Conservation (phyloP, 2,329 filamentous ascomycete species). For the Monilinia polystroma region DNA sequence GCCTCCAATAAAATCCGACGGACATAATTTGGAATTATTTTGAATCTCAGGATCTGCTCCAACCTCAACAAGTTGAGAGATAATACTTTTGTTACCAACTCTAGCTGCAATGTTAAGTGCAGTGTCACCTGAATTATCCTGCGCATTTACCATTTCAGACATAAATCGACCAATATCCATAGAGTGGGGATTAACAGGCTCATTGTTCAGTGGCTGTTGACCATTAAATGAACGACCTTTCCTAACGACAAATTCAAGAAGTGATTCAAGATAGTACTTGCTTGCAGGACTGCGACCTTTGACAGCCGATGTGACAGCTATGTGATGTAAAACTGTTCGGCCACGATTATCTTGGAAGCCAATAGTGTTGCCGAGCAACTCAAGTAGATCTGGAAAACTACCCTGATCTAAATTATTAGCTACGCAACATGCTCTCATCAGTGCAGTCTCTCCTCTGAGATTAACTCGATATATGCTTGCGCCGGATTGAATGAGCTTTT, state of each 20-base stretch:
- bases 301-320: conserved; percentile 91
- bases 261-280: conserved; percentile 91
- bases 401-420: conserved; percentile 92
- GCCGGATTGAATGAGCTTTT: conserved; percentile 77
- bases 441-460: conserved; percentile 81
- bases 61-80: conserved; percentile 93
- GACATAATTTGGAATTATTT: conserved; percentile 84
- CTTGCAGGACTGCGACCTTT: conserved; percentile 89
- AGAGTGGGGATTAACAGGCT: conserved; percentile 30
- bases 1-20: conserved; percentile 76
- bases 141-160: conserved; percentile 93
- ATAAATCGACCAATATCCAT: conserved; percentile 93
- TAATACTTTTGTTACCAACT: conserved; percentile 90
- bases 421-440: conserved; percentile 89
- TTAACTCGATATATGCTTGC: conserved; percentile 89
- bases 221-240: conserved; percentile 67
- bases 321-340: conserved; percentile 91
- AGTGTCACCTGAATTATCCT: conserved; percentile 92
- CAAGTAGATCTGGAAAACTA: conserved; percentile 86
- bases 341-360: conserved; percentile 87
- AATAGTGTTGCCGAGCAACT: conserved; percentile 84
- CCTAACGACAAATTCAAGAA: conserved; percentile 91
- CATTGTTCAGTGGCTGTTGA: conserved; percentile 44
- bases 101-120: conserved; percentile 90
- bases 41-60: conserved; percentile 90